phyloP scores from a whole-genome alignment of 805 yeast species.

The Saccharomycopsis amapae region DNA sequence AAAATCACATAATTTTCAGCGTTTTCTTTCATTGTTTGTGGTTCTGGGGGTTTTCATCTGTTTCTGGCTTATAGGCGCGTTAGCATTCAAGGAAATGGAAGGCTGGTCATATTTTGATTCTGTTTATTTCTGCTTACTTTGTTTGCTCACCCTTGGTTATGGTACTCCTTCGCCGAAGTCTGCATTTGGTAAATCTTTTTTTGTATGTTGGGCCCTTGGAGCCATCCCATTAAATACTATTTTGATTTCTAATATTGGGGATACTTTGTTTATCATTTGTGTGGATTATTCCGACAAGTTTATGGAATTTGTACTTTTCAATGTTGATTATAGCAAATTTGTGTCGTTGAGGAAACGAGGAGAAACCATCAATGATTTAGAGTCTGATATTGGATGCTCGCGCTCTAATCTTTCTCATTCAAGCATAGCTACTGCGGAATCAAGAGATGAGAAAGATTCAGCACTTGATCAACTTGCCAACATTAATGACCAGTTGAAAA shows the following conservation, averaged over 20 bases:
- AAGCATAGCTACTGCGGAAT: background rate
- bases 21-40: slow-evolving; percentile 32
- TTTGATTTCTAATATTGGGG: slow-evolving; percentile 66
- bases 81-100: slow-evolving; percentile 53
- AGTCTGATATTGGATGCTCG: background rate
- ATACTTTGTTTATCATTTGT: slow-evolving; percentile 37
- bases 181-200: slow-evolving; percentile 63
- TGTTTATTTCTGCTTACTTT: slow-evolving; percentile 69
- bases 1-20: slow-evolving; percentile 35
- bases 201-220: slow-evolving; percentile 70
- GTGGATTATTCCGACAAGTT: slow-evolving; percentile 21
- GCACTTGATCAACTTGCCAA: background rate
- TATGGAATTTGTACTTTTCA: slow-evolving; percentile 12
- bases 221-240: slow-evolving; percentile 89
- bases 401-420: no score
- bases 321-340: background rate
- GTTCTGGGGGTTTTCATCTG: slow-evolving; percentile 40
- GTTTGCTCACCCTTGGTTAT: slow-evolving; percentile 78
- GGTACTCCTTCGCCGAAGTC: slow-evolving; percentile 65
- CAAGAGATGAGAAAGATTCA: background rate
- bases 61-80: slow-evolving; percentile 72
- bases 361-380: background rate
- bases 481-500: background rate
- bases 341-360: background rate
- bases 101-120: slow-evolving; percentile 65